These are phyloP conservation scores for Cutaneotrichosporon sp. DNA, from an alignment of 1,284 basidiomycete genomes.

Conservation along the genomic window DNA sequence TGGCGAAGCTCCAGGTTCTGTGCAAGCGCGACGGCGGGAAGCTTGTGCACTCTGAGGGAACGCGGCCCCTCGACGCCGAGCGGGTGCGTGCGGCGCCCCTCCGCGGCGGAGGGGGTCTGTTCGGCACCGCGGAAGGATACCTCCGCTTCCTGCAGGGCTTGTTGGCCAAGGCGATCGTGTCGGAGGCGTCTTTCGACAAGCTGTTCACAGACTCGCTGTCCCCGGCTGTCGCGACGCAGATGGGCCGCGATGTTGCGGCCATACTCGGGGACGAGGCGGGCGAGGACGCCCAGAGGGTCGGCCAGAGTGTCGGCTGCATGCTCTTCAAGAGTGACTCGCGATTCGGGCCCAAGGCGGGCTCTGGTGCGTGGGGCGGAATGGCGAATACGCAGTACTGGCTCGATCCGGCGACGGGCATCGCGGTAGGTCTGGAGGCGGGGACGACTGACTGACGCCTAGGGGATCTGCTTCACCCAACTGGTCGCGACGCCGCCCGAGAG, in stretches of 20 bases:
- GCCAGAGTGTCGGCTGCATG: constrained; percentile 11
- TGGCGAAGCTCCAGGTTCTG: constrained; percentile 21
- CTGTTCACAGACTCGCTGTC: constrained; percentile 32
- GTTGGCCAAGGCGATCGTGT: constrained; percentile 8
- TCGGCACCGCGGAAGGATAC: constrained; percentile 38
- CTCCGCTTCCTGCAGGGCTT: constrained; percentile 29
- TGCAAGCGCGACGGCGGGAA: constrained; percentile 23
- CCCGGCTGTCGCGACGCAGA: neutral
- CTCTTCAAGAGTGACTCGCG: constrained; percentile 14
- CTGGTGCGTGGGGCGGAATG: constrained; percentile 36
- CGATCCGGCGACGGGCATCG: constrained; percentile 36
- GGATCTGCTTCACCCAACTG: too few species aligned
- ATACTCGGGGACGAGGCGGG: too few species aligned
- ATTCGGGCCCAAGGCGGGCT: constrained; percentile 26
- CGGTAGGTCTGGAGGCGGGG: constrained; percentile 23
- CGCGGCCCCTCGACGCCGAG: neutral
- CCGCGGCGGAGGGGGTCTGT: constrained; percentile 40
- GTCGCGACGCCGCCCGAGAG: too few species aligned
- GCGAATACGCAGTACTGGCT: constrained; percentile 41
- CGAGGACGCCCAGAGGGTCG: neutral
- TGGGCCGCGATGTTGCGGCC: constrained; percentile 1
- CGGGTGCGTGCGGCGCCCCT: constrained; percentile 1
- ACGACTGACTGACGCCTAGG: too few species aligned
- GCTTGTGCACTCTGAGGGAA: neutral
- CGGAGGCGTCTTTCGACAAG: constrained; percentile 1